Conservation (phyloP, 805 yeast species). For the Komagataella kurtzmanii region DNA sequence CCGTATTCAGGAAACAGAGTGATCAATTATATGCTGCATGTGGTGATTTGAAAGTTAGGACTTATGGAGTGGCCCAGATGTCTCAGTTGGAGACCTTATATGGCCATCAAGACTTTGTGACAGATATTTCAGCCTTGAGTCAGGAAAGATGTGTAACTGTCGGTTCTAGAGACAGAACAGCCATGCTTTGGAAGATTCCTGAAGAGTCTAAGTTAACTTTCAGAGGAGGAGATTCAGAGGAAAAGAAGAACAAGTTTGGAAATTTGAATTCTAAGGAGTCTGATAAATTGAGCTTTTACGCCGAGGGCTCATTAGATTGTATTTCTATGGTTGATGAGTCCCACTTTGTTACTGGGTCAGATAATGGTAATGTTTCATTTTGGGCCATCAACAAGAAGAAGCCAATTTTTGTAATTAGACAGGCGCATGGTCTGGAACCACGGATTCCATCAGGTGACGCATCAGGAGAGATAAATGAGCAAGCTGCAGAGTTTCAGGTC, state of each 20-base stretch:
- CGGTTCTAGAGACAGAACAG: slow-evolving; percentile 90
- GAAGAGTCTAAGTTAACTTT: slow-evolving; percentile 92
- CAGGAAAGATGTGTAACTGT: slow-evolving; percentile 93
- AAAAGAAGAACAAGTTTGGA: slow-evolving; percentile 21
- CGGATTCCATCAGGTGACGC: slow-evolving; percentile 30
- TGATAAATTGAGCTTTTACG: slow-evolving; percentile 20
- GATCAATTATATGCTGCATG: slow-evolving; percentile 88
- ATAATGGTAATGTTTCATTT: slow-evolving; percentile 78
- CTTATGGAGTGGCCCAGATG: slow-evolving; percentile 73
- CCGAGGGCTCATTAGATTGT: slow-evolving; percentile 85
- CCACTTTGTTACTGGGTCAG: slow-evolving; percentile 89
- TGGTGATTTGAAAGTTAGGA: slow-evolving; percentile 82
- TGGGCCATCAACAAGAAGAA: slow-evolving; percentile 91
- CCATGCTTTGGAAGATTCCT: slow-evolving; percentile 91
- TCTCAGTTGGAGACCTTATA: slow-evolving; percentile 84
- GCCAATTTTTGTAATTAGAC: slow-evolving; percentile 55
- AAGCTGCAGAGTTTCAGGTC: slow-evolving; percentile 30
- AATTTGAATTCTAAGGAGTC: slow-evolving; percentile 11
- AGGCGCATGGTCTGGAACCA: slow-evolving; percentile 63
- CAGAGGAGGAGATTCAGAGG: slow-evolving; percentile 69
- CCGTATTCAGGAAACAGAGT: slow-evolving; percentile 66
- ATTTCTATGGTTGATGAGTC: slow-evolving; percentile 87
- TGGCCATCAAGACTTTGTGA: slow-evolving; percentile 89
- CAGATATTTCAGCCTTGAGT: slow-evolving; percentile 67
- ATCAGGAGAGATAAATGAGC: slow-evolving; percentile 32